Conservation (phyloP, 2,329 filamentous ascomycete genomes). For the Stemphylium beticola region DNA sequence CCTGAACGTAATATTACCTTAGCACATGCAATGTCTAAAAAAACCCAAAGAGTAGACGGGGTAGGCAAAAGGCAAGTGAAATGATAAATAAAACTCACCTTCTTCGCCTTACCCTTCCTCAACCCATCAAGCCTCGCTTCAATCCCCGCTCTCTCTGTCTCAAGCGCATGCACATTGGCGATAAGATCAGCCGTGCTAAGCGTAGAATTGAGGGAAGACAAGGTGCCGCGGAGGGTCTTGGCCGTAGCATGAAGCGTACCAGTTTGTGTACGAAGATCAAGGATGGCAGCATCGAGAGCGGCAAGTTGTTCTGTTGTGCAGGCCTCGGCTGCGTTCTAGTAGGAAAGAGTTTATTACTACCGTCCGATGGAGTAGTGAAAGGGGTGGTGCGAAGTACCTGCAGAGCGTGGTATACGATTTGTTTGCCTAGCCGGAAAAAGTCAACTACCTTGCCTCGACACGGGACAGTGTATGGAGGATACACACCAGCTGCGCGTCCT, state of each 20-base stretch:
- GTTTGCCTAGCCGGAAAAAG: slow-evolving; percentile 58
- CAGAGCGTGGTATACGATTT: slow-evolving; percentile 65
- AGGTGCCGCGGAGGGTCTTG: slow-evolving; percentile 56
- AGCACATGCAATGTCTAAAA: not conserved
- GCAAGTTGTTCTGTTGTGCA: slow-evolving; percentile 57
- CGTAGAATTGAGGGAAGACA: slow-evolving; percentile 55
- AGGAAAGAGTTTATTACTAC: not conserved
- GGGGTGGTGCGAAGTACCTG: slow-evolving; percentile 43
- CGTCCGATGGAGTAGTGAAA: not conserved
- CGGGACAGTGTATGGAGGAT: not conserved
- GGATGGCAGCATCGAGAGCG: slow-evolving; percentile 57
- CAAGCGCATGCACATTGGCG: slow-evolving; percentile 51
- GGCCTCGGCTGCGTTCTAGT: slow-evolving; percentile 58
- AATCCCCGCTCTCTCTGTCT: slow-evolving; percentile 53
- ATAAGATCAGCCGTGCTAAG: slow-evolving; percentile 61
- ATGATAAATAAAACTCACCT: slow-evolving; percentile 44
- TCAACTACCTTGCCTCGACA: not conserved
- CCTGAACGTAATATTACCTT: not conserved
- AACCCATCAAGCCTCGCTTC: slow-evolving; percentile 50
- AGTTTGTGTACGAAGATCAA: slow-evolving; percentile 54
- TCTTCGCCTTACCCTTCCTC: slow-evolving; percentile 51
- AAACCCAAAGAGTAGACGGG: not conserved
- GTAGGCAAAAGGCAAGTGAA: not conserved
- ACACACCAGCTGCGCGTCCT: slow-evolving; percentile 60
- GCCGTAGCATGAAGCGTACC: slow-evolving; percentile 54